Base-by-base conservation (phyloP, 495 filamentous ascomycete genomes). In the Daldinia childiae region DNA sequence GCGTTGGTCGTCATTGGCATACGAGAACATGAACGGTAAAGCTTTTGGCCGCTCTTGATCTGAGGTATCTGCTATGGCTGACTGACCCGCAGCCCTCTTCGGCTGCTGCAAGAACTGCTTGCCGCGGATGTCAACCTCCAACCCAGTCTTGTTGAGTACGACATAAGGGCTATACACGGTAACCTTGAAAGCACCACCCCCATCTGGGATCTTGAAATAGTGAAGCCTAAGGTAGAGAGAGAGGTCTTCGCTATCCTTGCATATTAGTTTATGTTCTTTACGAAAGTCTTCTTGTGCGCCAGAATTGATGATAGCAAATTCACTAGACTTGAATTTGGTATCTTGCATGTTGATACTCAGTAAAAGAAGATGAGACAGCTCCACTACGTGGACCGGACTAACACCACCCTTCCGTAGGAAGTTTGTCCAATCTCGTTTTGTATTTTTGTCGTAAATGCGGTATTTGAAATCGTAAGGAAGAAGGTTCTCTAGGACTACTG, bases 401-500 rank as follows among this genome's bases (percentile, higher is more conserved):
- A 97, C 90, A 21, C 95, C 95, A 9, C 95, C 95, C 79, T 97
- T 98, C 58, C 95, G 87, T 21, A 99, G 80, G 83, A 99, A 99
- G 76, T 99, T 99, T 0, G 94, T 95, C 95, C 96, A 99, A 78
- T 99, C 95, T 77, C 96, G 95, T 82, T 92, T 94, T 0, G 93
- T 98, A 78, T 96, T 95, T 83, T 94, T 97, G 82, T 99, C 95
- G 75, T 98, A 98, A 24, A 99, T 98, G 60, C 94, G 88, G 77
- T 98, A 98, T 78, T 98, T 98, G 90, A 99, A 99, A 81, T 98
- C 96, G 74, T 91, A 98, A 0, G 95, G 95, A 27, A 99, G 84
- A 27, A 99, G 83, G 75, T 99, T 99, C 76, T 99, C 94, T 12
- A 99, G 85, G 71, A 97, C 94, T 51, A 99, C 87, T 0, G 95